These are phyloP conservation scores for Leishmania tropica DNA, from an alignment of 208 protist genomes.

Conservation along the genomic window DNA sequence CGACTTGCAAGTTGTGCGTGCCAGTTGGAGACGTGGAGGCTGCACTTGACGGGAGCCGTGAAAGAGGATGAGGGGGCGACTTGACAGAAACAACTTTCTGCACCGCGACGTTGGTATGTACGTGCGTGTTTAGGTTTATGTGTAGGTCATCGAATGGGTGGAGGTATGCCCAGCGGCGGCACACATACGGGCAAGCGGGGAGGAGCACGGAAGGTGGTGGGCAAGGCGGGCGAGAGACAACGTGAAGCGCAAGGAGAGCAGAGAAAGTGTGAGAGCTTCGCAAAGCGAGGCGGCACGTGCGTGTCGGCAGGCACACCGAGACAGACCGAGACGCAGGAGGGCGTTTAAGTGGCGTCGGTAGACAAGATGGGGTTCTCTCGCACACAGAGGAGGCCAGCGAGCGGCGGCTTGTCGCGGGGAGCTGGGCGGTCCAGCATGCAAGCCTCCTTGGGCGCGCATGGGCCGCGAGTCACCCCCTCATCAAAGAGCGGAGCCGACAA, in stretches of 20 bases:
- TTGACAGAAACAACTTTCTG: conserved; percentile 9
- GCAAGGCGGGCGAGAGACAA: background rate
- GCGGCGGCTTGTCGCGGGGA: background rate
- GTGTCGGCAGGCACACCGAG: background rate
- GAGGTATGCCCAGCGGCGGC: background rate
- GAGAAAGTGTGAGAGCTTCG: background rate
- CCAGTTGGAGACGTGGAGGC: conserved; percentile 15
- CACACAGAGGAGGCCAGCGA: background rate
- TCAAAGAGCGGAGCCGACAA: background rate
- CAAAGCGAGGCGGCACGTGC: background rate
- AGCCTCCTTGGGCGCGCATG: background rate
- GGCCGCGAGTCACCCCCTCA: background rate
- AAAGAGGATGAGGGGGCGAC: background rate
- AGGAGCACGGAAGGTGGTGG: background rate
- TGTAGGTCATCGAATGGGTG: background rate
- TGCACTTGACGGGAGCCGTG: background rate
- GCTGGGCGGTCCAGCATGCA: background rate
- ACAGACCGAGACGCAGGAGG: background rate
- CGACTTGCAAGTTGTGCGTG: conserved; percentile 14
- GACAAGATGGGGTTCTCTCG: background rate
- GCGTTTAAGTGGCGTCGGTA: background rate
- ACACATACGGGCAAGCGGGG: background rate
- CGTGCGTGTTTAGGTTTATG: background rate
- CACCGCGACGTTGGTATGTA: background rate
- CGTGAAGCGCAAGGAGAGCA: background rate